Evolutionary conservation across 1,284 basidiomycete genomes (phyloP).

Genomic region (Leccinum insigne): DNA sequence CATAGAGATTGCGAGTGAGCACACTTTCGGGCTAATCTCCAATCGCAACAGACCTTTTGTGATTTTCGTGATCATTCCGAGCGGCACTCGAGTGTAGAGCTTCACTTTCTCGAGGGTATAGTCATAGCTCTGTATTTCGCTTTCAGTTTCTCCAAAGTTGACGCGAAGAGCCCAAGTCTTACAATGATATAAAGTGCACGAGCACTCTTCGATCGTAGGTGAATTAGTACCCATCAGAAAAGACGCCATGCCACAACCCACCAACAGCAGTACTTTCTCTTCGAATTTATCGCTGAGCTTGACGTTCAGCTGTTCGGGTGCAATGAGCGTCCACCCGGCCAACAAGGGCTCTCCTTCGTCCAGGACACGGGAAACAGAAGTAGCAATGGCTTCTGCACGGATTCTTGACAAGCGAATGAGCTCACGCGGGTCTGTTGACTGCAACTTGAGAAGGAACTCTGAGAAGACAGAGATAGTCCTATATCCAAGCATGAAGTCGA

Average conservation of each 20-base stretch:
- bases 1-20: conserved; percentile 4
- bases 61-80: conserved; percentile 82
- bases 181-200: conserved; percentile 70
- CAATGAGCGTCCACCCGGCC: conserved; percentile 91
- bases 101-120: conserved; percentile 92
- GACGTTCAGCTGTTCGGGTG: conserved; percentile 76
- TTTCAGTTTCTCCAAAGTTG: conserved; percentile 8
- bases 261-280: conserved; percentile 91
- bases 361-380: conserved; percentile 79
- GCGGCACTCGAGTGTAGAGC: conserved; percentile 85
- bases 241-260: conserved; percentile 39
- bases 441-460: conserved; percentile 85
- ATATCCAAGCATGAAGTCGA: conserved; percentile 90
- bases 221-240: conserved; percentile 6
- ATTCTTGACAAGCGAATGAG: conserved; percentile 87
- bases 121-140: conserved; percentile 72
- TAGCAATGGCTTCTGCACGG: conserved; percentile 88
- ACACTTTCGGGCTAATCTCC: not conserved
- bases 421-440: conserved; percentile 88
- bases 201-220: conserved; percentile 45
- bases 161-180: conserved; percentile 23
- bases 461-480: conserved; percentile 85
- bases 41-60: conserved; percentile 61
- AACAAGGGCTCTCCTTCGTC: conserved; percentile 79
- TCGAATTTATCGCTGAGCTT: conserved; percentile 81